Evolutionary conservation across 2,329 filamentous ascomycete species (phyloP).

Genomic region (Aulographum hederae): DNA sequence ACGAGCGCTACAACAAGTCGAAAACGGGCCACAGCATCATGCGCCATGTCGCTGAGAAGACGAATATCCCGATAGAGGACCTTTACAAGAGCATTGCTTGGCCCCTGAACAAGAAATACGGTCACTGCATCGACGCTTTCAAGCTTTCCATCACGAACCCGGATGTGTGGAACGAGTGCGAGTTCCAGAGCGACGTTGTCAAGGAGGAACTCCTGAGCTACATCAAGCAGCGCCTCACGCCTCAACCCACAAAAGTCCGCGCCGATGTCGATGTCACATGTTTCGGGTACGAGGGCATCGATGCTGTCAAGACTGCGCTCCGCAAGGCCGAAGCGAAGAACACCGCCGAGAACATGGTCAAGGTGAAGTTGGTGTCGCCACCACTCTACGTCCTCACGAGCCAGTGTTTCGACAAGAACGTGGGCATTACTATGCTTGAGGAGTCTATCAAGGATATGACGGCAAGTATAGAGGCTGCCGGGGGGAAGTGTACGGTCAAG

Average conservation of each 20-base stretch:
- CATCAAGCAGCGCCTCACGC: slow-evolving; percentile 91
- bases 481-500: slow-evolving; percentile 73
- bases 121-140: slow-evolving; percentile 92
- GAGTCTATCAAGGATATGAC: slow-evolving; percentile 80
- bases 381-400: slow-evolving; percentile 92
- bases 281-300: slow-evolving; percentile 54
- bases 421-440: slow-evolving; percentile 70
- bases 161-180: slow-evolving; percentile 86
- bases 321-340: slow-evolving; percentile 84
- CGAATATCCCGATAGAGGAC: slow-evolving; percentile 77
- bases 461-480: slow-evolving; percentile 56
- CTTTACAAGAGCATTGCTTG: slow-evolving; percentile 91
- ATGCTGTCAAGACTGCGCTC: slow-evolving; percentile 87
- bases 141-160: slow-evolving; percentile 98
- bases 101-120: slow-evolving; percentile 96
- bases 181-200: slow-evolving; percentile 70
- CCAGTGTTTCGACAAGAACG: slow-evolving; percentile 83
- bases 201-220: slow-evolving; percentile 84
- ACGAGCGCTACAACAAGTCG: slow-evolving; percentile 99
- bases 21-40: slow-evolving; percentile 99
- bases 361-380: slow-evolving; percentile 95
- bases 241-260: slow-evolving; percentile 96
- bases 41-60: slow-evolving; percentile 97
- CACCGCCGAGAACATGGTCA: slow-evolving; percentile 83
- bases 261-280: slow-evolving; percentile 94